Evolutionary conservation across 2,329 filamentous ascomycete species (phyloP), one percentile per base, ranked within the genome.

Genomic region (Proliferodiscus dingleyae): DNA sequence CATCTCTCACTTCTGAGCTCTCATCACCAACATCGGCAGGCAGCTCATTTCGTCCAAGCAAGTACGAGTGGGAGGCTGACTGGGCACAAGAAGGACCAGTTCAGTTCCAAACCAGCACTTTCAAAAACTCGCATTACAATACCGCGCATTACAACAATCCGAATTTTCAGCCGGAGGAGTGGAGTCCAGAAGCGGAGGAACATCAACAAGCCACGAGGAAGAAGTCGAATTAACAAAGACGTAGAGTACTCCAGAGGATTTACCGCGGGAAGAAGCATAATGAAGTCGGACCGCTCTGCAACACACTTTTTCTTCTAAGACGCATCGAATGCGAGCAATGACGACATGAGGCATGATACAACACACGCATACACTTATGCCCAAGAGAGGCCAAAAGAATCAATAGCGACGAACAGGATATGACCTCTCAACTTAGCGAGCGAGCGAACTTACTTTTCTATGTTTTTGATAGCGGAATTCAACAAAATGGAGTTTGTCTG

Each of bases 91-190:
- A 61, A 26, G 54, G 53, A 2, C 55, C 57, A 10, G 53, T 60
- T 9, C 51, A 53, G 30, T 61, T 64, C 19, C 56, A 63, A 43
- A 83, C 77, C 2, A 74, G 69, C 41, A 78, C 76, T 1, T 85
- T 85, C 58, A 81, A 80, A 57, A 83, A 84, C 53, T 81, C 75
- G 42, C 77, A 83, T 44, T 83, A 78, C 65, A 85, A 84, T 56
- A 74, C 74, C 37, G 80, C 81, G 1, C 81, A 85, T 59, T 85
- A 79, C 54, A 79, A 80, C 49, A 85, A 85, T 52, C 77, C 78
- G 32, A 72, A 78, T 52, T 79, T 80, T 51, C 75, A 78, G 48
- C 75, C 76, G 0, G 74, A 78, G 52, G 72, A 75, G 60, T 77
- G 63, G 63, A 58, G 47, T 11, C 63, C 62, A 10, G 62, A 65